Conservation (phyloP, 1,284 basidiomycete genomes). For the Volvariella volvacea region DNA sequence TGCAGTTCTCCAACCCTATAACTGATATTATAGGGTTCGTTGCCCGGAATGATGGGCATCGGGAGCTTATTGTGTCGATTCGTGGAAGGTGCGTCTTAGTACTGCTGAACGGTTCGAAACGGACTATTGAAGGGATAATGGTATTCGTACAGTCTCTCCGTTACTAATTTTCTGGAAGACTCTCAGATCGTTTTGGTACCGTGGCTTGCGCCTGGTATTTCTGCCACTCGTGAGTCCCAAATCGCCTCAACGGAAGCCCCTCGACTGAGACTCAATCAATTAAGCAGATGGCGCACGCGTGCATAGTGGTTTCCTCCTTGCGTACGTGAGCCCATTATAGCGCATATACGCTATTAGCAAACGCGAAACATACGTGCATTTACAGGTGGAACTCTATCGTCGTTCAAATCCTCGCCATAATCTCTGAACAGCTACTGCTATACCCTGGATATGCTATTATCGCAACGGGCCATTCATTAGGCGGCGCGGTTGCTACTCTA, state of each 20-base stretch:
- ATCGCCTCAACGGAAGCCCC: constrained; percentile 19
- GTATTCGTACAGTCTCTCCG: constrained; percentile 22
- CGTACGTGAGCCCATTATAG: constrained; percentile 22
- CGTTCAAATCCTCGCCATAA: neutral
- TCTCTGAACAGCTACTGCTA: constrained; percentile 2
- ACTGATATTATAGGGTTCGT: constrained; percentile 43
- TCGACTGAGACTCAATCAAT: constrained; percentile 21
- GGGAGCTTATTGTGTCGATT: constrained; percentile 40
- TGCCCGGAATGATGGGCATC: constrained; percentile 34
- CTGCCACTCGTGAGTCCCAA: constrained; percentile 17
- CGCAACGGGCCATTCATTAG: constrained; percentile 27
- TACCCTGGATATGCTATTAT: constrained; percentile 20
- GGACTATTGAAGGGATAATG: too few species aligned
- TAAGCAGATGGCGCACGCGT: constrained; percentile 29
- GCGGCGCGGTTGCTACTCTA: constrained; percentile 34
- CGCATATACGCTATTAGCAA: neutral
- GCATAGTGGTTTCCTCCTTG: constrained; percentile 37
- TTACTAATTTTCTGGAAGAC: constrained; percentile 31
- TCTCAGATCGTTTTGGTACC: constrained; percentile 27
- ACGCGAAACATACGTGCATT: constrained; percentile 13
- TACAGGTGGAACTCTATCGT: constrained; percentile 13
- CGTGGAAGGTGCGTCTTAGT: constrained; percentile 36
- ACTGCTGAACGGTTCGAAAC: neutral
- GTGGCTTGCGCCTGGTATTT: constrained; percentile 27
- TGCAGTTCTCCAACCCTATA: constrained; percentile 32